Percentiles rank a stretch among this genome's conserved stretches.
Conservation (phyloP, 176 grass and related monocot genomes). For the Thinopyrum elongatum region DNA sequence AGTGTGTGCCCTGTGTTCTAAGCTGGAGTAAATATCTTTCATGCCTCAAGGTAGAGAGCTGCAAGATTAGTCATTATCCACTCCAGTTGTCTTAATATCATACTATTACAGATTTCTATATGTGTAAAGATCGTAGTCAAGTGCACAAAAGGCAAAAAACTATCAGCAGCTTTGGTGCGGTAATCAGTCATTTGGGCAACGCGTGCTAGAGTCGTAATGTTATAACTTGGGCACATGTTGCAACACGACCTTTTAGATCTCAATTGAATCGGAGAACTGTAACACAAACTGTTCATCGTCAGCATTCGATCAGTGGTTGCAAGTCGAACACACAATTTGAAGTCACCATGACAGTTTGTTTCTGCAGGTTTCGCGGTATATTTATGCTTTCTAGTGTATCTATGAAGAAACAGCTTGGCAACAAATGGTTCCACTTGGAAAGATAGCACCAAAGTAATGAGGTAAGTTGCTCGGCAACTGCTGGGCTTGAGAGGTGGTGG, state of each 20-base stretch:
- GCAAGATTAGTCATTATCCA: neutral
- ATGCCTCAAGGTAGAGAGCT: slow-evolving; percentile 11
- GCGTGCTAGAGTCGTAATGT: slow-evolving; percentile 12
- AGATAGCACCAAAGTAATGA: neutral
- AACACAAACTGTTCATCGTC: neutral
- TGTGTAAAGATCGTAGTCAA: slow-evolving; percentile 12
- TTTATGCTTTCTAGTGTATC: neutral
- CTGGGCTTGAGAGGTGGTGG: too few species aligned
- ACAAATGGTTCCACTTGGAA: too few species aligned
- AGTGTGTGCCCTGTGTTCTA: slow-evolving; percentile 49
- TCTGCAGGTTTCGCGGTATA: neutral
- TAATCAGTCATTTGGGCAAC: slow-evolving; percentile 4
- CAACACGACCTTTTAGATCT: neutral
- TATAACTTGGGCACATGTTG: neutral
- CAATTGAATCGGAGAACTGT: neutral
- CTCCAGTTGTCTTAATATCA: neutral
- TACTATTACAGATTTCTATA: neutral
- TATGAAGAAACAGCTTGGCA: neutral
- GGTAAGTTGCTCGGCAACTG: too few species aligned
- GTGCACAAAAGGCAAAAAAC: neutral
- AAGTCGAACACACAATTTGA: neutral
- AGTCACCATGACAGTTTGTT: neutral
- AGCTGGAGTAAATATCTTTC: neutral
- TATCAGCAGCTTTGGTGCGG: neutral
- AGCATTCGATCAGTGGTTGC: neutral